These are phyloP conservation scores for Cronartium quercuum DNA, from an alignment of 1,284 basidiomycete genomes.

Conservation along the genomic window DNA sequence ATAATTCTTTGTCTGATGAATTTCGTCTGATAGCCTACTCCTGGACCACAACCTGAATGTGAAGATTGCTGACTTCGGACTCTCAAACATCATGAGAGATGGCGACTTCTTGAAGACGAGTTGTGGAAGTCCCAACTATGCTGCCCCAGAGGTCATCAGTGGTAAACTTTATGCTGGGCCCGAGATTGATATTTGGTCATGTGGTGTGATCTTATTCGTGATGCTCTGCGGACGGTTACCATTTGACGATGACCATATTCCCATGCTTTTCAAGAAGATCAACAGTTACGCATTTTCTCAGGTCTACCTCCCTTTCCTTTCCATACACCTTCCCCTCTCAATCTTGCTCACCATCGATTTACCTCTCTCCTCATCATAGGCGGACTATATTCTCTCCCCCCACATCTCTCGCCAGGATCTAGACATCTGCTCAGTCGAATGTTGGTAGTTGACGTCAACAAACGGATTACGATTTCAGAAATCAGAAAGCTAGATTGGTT, in stretches of 20 bases:
- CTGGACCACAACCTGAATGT: slow-evolving; percentile 57
- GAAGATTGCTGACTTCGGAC: slow-evolving; percentile 93
- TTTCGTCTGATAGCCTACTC: slow-evolving; percentile 49
- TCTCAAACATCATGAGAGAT: slow-evolving; percentile 88
- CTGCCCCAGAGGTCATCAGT: slow-evolving; percentile 88
- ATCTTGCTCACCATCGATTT: slow-evolving; percentile 1
- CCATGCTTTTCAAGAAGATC: slow-evolving; percentile 83
- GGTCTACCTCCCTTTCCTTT: neutral
- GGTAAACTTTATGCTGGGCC: slow-evolving; percentile 89
- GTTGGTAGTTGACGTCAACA: slow-evolving; percentile 84
- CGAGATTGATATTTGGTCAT: slow-evolving; percentile 96
- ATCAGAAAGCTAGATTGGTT: slow-evolving; percentile 85
- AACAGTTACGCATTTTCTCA: slow-evolving; percentile 59
- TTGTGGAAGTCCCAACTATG: slow-evolving; percentile 92
- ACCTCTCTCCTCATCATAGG: slow-evolving; percentile 53
- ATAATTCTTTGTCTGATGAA: slow-evolving; percentile 16
- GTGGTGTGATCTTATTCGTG: slow-evolving; percentile 89
- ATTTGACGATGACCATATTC: slow-evolving; percentile 92
- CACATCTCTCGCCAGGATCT: slow-evolving; percentile 68
- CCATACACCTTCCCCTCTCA: neutral
- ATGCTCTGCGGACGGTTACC: slow-evolving; percentile 86
- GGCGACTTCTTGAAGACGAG: slow-evolving; percentile 91
- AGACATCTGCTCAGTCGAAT: slow-evolving; percentile 71
- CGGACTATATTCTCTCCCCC: slow-evolving; percentile 75
- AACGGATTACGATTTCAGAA: slow-evolving; percentile 82